Percentiles rank a stretch among this genome's conserved stretches.
Conservation (phyloP, 2,329 filamentous ascomycete species). For the Golovinomyces cichoracearum region DNA sequence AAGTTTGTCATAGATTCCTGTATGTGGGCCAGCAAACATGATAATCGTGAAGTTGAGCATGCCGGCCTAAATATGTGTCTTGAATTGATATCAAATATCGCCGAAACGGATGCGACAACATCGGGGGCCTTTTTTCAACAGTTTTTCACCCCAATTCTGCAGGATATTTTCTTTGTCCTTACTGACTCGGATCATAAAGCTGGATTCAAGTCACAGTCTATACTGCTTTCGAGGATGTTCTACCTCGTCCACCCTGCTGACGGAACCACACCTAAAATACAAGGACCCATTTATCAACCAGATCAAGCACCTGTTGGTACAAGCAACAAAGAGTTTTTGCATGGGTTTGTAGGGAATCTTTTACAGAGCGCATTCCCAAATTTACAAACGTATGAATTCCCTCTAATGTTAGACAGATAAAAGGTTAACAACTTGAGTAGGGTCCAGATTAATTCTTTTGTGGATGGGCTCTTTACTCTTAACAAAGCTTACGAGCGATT, state of each 20-base stretch:
- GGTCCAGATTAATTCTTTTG: conserved; percentile 68
- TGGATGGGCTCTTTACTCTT: conserved; percentile 63
- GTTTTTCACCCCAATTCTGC: conserved; percentile 84
- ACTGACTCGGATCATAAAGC: conserved; percentile 97
- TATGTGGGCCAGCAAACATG: conserved; percentile 99
- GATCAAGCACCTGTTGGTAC: conserved; percentile 67
- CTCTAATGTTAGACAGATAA: neutral
- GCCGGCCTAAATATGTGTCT: conserved; percentile 95
- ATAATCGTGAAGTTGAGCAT: conserved; percentile 91
- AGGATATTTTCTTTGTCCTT: conserved; percentile 94
- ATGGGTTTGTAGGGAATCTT: conserved; percentile 61
- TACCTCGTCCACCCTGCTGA: conserved; percentile 64
- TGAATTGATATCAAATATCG: conserved; percentile 92
- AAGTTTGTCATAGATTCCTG: conserved; percentile 99
- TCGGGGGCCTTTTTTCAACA: conserved; percentile 93
- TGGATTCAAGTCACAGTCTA: conserved; percentile 92
- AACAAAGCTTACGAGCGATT: conserved; percentile 84
- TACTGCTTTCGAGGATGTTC: conserved; percentile 84
- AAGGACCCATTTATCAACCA: conserved; percentile 65
- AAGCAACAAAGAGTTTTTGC: conserved; percentile 71
- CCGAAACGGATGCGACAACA: conserved; percentile 62
- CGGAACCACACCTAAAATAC: conserved; percentile 52
- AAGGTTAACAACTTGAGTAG: conserved; percentile 20
- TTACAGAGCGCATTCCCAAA: conserved; percentile 83
- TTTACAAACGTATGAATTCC: conserved; percentile 49